phyloP scores from a whole-genome alignment of 257 asterid genomes.

The Solanum sparsipilum region DNA sequence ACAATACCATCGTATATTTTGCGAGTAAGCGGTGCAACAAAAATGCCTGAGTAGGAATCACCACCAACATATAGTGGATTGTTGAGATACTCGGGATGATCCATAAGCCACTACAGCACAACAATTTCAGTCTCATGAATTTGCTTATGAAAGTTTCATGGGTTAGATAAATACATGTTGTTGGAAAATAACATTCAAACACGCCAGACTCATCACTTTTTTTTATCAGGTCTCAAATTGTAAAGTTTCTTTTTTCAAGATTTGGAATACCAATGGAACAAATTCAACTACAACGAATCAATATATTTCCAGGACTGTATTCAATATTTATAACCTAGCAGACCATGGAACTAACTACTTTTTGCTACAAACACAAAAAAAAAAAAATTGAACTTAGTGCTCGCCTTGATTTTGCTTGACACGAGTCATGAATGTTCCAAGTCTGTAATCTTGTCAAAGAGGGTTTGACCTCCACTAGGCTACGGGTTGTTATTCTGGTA shows the following conservation, averaged over 20 bases:
- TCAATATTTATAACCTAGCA: background rate
- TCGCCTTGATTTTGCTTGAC: background rate
- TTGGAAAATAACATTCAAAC: background rate
- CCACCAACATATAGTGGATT: conserved; percentile 5
- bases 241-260: background rate
- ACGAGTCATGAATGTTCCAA: background rate
- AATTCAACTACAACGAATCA: background rate
- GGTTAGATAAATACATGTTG: background rate
- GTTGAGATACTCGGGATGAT: conserved; percentile 2
- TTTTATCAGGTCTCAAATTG: background rate
- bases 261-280: background rate
- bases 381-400: background rate
- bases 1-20: background rate
- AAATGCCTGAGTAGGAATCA: conserved; percentile 2
- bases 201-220: background rate
- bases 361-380: background rate
- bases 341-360: background rate
- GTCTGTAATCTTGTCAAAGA: background rate
- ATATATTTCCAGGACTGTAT: background rate
- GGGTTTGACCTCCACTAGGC: background rate
- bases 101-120: conserved; percentile 4
- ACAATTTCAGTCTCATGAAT: background rate
- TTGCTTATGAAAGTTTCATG: background rate
- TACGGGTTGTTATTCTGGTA: background rate
- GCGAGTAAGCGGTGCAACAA: background rate